Evolutionary conservation across 208 protist species (phyloP).

Genomic region (Wallacemonas rigidus): DNA sequence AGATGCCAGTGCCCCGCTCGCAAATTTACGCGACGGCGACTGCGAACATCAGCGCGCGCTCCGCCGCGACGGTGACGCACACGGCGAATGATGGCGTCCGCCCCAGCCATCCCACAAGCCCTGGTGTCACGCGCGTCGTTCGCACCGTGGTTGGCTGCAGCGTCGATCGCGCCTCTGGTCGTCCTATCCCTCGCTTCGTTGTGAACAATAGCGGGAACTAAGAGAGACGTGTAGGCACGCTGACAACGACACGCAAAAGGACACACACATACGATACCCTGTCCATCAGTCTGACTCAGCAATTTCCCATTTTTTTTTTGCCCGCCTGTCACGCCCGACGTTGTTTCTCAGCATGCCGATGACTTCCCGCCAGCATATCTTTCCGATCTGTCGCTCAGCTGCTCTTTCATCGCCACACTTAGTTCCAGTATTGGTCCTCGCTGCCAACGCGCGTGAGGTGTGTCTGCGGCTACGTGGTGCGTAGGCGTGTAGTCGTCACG

Average conservation of each 20-base stretch:
- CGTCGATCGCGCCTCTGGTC: slow-evolving; percentile 53
- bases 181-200: slow-evolving; percentile 29
- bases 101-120: background rate
- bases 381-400: background rate
- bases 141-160: slow-evolving; percentile 44
- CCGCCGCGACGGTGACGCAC: background rate
- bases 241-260: too few relatives aligned
- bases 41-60: background rate
- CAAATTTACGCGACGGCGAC: background rate
- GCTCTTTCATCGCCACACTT: too few relatives aligned
- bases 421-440: too few relatives aligned
- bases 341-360: too few relatives aligned
- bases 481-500: too few relatives aligned
- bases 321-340: too few relatives aligned
- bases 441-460: too few relatives aligned
- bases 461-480: too few relatives aligned
- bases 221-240: background rate
- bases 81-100: slow-evolving; percentile 16
- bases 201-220: slow-evolving; percentile 5
- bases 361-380: background rate
- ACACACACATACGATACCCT: too few relatives aligned
- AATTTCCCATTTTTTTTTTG: background rate
- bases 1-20: background rate
- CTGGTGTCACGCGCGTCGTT: slow-evolving; percentile 26
- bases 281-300: too few relatives aligned